phyloP scores from a whole-genome alignment of 208 protist genomes.

The Wallacemonas sp. region DNA sequence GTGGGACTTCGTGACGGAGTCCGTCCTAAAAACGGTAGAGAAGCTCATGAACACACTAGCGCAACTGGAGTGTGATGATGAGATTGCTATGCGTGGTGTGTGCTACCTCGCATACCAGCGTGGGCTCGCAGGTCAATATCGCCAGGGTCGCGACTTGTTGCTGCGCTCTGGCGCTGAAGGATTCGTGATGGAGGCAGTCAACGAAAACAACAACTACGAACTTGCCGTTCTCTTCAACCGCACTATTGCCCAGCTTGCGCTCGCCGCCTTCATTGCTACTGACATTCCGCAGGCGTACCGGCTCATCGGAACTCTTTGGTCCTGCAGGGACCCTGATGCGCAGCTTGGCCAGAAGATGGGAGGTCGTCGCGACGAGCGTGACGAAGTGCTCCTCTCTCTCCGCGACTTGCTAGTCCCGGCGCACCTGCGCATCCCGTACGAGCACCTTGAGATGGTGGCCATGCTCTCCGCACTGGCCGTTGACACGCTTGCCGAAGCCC shows the following conservation, averaged over 20 bases:
- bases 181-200: constrained; percentile 9
- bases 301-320: constrained; percentile 62
- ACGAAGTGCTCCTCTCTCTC: constrained; percentile 50
- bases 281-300: constrained; percentile 64
- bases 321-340: constrained; percentile 44
- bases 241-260: constrained; percentile 74
- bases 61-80: constrained; percentile 27
- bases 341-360: constrained; percentile 58
- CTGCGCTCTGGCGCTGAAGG: constrained; percentile 44
- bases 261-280: constrained; percentile 71
- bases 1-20: constrained; percentile 41
- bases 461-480: constrained; percentile 79
- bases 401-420: constrained; percentile 56
- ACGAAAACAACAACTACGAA: constrained; percentile 14
- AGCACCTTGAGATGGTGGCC: constrained; percentile 69
- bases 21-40: constrained; percentile 57
- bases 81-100: constrained; percentile 28
- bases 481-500: constrained; percentile 68
- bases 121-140: constrained; percentile 68
- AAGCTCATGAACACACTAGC: constrained; percentile 46
- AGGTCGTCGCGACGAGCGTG: constrained; percentile 19
- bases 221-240: constrained; percentile 79
- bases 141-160: constrained; percentile 70
- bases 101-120: constrained; percentile 80
- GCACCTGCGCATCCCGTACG: constrained; percentile 55